Evolutionary conservation across 164 flowering plant genomes (phyloP).

Genomic region (Kingdonia uniflora): DNA sequence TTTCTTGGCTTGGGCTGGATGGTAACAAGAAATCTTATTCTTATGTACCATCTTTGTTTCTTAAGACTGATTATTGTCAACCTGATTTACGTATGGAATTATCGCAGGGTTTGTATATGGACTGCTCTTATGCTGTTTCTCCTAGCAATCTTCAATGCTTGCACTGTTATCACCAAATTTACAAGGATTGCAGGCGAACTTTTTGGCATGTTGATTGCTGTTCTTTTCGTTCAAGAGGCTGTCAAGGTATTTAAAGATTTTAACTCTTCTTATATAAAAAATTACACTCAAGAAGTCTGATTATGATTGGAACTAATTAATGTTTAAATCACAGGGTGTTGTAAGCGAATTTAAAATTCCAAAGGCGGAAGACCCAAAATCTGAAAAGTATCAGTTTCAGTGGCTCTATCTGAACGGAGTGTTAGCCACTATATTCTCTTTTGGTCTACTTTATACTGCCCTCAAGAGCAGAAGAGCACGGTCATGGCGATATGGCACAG

Average conservation of each 20-base stretch:
- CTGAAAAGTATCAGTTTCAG: slow-evolving; percentile 24
- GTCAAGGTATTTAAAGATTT: slow-evolving; percentile 24
- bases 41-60: background rate
- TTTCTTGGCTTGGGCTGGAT: slow-evolving; percentile 55
- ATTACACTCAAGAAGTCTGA: background rate
- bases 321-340: slow-evolving; percentile 29
- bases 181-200: slow-evolving; percentile 59
- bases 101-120: slow-evolving; percentile 52
- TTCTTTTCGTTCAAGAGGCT: slow-evolving; percentile 47
- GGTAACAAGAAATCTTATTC: slow-evolving; percentile 20
- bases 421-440: slow-evolving; percentile 34
- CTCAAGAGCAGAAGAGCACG: slow-evolving; percentile 52
- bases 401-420: slow-evolving; percentile 48
- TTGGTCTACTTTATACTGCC: slow-evolving; percentile 43
- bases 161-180: slow-evolving; percentile 33
- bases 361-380: slow-evolving; percentile 16
- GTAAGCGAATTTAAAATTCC: slow-evolving; percentile 33
- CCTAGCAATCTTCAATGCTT: slow-evolving; percentile 52
- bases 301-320: background rate
- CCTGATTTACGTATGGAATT: background rate
- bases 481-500: slow-evolving; percentile 54
- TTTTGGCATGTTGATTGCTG: slow-evolving; percentile 49
- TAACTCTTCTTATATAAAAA: no score
- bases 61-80: no score
- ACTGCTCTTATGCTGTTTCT: slow-evolving; percentile 39